phyloP scores from a whole-genome alignment of 345 rosid genomes.

The Murraya koenigii region DNA sequence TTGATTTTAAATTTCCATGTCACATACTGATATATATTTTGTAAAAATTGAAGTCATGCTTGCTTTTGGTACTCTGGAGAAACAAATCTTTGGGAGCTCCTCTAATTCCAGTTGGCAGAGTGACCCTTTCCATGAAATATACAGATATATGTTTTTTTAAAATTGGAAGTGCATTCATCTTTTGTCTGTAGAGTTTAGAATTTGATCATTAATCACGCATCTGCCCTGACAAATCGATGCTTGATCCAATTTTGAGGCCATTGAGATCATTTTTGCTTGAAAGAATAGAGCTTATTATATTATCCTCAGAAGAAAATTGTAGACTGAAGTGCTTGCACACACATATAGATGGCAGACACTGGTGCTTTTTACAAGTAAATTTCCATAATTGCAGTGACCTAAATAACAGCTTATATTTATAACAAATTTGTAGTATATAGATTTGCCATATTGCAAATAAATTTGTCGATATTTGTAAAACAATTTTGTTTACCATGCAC shows the following conservation, averaged over 20 bases:
- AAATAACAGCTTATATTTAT: neutral
- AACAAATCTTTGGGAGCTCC: too few species aligned
- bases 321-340: too few species aligned
- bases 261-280: neutral
- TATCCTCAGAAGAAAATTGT: too few species aligned
- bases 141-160: neutral
- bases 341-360: neutral
- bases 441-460: neutral
- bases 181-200: too few species aligned
- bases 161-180: neutral
- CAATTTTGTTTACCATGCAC: neutral
- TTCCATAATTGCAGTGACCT: neutral
- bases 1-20: neutral
- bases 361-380: neutral
- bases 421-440: neutral
- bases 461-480: neutral
- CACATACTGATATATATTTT: neutral
- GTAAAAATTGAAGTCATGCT: neutral
- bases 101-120: too few species aligned
- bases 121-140: neutral
- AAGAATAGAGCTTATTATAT: too few species aligned
- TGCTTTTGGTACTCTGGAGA: too few species aligned
- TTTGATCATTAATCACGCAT: neutral
- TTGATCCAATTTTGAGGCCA: neutral
- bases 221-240: neutral